phyloP scores from a whole-genome alignment of 441 rosid species.

The Populus tomentosa region DNA sequence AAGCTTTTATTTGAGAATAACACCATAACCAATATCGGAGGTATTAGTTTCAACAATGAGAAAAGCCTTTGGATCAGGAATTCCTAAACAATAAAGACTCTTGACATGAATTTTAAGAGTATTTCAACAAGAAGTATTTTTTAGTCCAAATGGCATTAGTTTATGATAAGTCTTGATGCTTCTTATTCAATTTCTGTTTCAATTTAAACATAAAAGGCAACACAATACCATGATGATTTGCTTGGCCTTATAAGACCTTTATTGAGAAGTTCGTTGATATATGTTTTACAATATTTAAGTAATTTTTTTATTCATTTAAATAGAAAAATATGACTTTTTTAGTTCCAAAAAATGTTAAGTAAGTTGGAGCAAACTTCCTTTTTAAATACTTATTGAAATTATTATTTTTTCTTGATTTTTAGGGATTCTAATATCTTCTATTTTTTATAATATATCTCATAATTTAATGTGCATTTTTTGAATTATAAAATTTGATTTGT shows the following conservation, averaged over 20 bases:
- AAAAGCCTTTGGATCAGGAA: background rate
- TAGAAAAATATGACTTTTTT: background rate
- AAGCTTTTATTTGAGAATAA: background rate
- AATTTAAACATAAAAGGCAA: background rate
- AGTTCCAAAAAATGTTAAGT: background rate
- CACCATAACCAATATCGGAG: background rate
- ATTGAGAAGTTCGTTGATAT: too few species aligned
- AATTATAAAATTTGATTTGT: background rate
- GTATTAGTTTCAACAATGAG: background rate
- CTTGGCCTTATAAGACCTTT: too few species aligned
- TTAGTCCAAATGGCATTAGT: background rate
- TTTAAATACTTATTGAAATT: background rate
- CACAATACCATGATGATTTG: background rate
- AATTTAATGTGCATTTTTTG: background rate
- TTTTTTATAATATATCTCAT: background rate
- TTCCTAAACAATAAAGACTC: background rate
- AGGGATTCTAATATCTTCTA: background rate
- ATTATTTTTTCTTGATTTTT: background rate
- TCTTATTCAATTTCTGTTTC: background rate
- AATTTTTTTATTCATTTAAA: background rate
- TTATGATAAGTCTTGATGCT: too few species aligned
- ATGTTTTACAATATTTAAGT: too few species aligned
- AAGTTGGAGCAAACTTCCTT: background rate
- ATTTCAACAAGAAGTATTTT: background rate
- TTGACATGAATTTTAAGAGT: background rate